Evolutionary conservation across 2,329 filamentous ascomycete species (phyloP), one percentile per base, ranked within the genome.

Genomic region (Amauroascus niger): DNA sequence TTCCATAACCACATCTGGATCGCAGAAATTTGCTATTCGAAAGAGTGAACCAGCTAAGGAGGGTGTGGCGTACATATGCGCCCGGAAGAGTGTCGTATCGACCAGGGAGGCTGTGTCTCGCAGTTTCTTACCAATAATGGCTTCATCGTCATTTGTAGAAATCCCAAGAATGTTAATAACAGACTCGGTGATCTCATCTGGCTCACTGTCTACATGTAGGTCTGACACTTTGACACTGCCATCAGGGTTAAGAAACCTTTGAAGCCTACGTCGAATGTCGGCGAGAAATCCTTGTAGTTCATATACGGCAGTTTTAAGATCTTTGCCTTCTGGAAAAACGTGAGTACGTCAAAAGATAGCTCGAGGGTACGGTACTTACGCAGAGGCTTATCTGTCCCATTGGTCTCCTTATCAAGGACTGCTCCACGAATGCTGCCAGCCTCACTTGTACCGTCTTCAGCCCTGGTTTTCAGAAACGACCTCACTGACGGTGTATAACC

Each of bases 11-110:
- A 97, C 93, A 28, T 88, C 85, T 0, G 93, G 91, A 62, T 98
- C 91, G 68, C 93, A 97, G 66, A 96, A 97, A 67, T 98, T 98
- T 65, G 90, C 85, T 49, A 97, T 88, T 22, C 93, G 88, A 73
- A 98, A 97, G 0, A 98, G 78, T 0, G 90, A 88, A 1, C 87
- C 87, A 2, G 89, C 89, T 9, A 98, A 76, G 5, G 85, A 82
- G 3, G 93, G 91, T 6, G 83, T 84, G 3, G 86, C 88, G 64
- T 91, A 88, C 90, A 98, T 97, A 68, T 95, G 94, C 0, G 88
- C 86, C 14, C 91, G 82, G 74, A 98, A 97, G 0, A 98, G 78
- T 0, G 90, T 91, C 0, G 93, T 98, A 65, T 98, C 93, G 6
- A 97, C 88, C 1, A 96, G 74, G 48, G 81, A 84, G 33, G 93